These are phyloP conservation scores for Coniochaeta sp. DNA, from an alignment of 2,329 filamentous ascomycete genomes.

Conservation along the genomic window DNA sequence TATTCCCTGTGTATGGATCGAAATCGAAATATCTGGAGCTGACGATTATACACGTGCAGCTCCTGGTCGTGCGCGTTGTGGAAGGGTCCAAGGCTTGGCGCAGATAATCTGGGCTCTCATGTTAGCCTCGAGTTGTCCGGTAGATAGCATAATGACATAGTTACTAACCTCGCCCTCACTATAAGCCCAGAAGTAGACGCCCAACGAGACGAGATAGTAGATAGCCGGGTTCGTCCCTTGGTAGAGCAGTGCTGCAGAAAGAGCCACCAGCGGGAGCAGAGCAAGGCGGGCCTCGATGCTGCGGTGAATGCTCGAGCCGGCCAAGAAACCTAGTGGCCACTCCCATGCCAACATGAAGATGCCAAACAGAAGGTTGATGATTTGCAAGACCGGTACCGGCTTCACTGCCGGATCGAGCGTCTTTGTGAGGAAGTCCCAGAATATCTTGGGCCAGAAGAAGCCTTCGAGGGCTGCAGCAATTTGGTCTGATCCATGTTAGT, in stretches of 20 bases:
- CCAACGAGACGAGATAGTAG: constrained; percentile 83
- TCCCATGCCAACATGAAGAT: constrained; percentile 77
- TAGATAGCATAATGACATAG: background rate
- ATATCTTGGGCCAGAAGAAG: constrained; percentile 98
- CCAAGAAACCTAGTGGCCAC: constrained; percentile 76
- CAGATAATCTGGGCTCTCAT: constrained; percentile 50
- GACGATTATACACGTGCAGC: constrained; percentile 6
- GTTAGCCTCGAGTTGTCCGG: background rate
- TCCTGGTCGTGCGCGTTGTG: constrained; percentile 38
- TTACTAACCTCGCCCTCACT: constrained; percentile 86
- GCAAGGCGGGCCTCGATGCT: constrained; percentile 82
- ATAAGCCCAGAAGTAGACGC: constrained; percentile 93
- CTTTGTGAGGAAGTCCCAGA: constrained; percentile 94
- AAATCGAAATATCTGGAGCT: background rate
- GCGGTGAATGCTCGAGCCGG: constrained; percentile 71
- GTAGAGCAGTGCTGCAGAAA: constrained; percentile 74
- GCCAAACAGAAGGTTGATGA: constrained; percentile 80
- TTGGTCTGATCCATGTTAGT: constrained; percentile 57
- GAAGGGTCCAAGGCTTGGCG: constrained; percentile 62
- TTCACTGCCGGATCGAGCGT: constrained; percentile 81
- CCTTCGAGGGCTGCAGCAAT: constrained; percentile 72
- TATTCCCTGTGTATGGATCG: background rate
- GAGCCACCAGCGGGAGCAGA: constrained; percentile 69
- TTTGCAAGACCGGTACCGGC: constrained; percentile 82
- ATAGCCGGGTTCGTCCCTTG: constrained; percentile 87